Conservation (phyloP, 2,329 filamentous ascomycete species). For the Aspergillus sp. region DNA sequence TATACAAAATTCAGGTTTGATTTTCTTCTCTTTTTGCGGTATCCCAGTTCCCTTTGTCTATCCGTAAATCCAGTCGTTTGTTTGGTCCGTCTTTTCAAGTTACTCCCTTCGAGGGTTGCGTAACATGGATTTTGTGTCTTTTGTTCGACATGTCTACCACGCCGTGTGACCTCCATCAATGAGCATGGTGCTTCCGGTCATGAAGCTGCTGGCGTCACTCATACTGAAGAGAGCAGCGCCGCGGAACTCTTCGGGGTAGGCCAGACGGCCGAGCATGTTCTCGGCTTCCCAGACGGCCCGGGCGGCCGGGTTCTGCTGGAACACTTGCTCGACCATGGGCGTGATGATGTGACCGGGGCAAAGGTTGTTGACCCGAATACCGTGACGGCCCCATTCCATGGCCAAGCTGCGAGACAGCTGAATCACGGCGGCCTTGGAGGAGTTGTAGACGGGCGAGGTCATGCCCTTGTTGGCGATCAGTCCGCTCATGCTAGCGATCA, state of each 20-base stretch:
- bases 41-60: too few species aligned
- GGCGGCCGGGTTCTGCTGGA: constrained; percentile 69
- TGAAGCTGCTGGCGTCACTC: constrained; percentile 67
- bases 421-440: constrained; percentile 55
- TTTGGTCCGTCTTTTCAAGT: background rate
- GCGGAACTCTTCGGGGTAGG: constrained; percentile 58
- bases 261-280: constrained; percentile 55
- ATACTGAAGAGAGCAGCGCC: constrained; percentile 68
- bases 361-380: constrained; percentile 55
- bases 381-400: constrained; percentile 53
- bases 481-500: constrained; percentile 54
- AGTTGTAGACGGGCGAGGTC: constrained; percentile 49
- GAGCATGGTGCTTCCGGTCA: constrained; percentile 67
- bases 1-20: background rate
- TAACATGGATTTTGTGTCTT: background rate
- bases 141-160: background rate
- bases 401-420: constrained; percentile 53
- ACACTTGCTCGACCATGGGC: constrained; percentile 79
- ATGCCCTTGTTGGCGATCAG: constrained; percentile 51
- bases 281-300: constrained; percentile 44
- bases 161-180: constrained; percentile 69
- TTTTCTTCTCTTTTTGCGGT: background rate
- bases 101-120: background rate
- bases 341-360: constrained; percentile 57
- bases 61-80: too few species aligned